Percentiles rank a stretch among this genome's conserved stretches.
Conservation (phyloP, 2,329 filamentous ascomycete genomes). For the Dryadomyces quercus-mongolicae region DNA sequence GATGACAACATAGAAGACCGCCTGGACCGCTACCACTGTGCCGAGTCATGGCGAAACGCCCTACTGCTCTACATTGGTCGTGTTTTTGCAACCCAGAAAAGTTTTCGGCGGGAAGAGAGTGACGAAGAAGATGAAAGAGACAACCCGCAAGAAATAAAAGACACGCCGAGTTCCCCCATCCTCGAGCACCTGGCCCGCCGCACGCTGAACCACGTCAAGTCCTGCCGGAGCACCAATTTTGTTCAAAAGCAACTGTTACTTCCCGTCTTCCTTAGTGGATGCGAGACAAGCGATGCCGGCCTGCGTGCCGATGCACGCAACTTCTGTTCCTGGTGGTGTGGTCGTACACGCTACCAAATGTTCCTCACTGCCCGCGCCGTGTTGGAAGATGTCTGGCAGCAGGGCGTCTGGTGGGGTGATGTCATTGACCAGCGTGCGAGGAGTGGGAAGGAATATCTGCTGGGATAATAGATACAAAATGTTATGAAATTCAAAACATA, state of each 20-base stretch:
- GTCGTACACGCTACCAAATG: conserved; percentile 20
- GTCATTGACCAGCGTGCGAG: not conserved
- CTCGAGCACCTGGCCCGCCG: conserved; percentile 13
- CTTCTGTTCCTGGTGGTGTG: conserved; percentile 21
- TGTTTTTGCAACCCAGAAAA: conserved; percentile 16
- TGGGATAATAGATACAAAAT: not conserved
- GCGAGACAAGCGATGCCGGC: conserved; percentile 16
- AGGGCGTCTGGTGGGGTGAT: not conserved
- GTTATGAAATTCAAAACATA: not conserved
- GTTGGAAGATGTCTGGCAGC: conserved; percentile 13
- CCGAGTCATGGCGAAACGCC: conserved; percentile 21
- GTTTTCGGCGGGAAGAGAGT: not conserved
- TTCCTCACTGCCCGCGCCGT: conserved; percentile 13
- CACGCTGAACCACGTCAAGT: conserved; percentile 19
- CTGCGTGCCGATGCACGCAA: conserved; percentile 14
- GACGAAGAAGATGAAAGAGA: not conserved
- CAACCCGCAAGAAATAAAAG: not conserved
- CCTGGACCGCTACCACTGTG: conserved; percentile 20
- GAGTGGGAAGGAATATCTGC: conserved; percentile 2
- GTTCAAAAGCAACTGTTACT: conserved; percentile 24
- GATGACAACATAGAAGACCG: not conserved
- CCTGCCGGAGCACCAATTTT: conserved; percentile 17
- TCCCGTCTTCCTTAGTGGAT: conserved; percentile 22
- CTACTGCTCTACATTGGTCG: conserved; percentile 20
- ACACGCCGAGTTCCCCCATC: not conserved